Percentiles rank a stretch among this genome's conserved stretches.
Evolutionary conservation across 108 stramenopile genomes (phyloP).

Genomic region (Cyclotella atomus): DNA sequence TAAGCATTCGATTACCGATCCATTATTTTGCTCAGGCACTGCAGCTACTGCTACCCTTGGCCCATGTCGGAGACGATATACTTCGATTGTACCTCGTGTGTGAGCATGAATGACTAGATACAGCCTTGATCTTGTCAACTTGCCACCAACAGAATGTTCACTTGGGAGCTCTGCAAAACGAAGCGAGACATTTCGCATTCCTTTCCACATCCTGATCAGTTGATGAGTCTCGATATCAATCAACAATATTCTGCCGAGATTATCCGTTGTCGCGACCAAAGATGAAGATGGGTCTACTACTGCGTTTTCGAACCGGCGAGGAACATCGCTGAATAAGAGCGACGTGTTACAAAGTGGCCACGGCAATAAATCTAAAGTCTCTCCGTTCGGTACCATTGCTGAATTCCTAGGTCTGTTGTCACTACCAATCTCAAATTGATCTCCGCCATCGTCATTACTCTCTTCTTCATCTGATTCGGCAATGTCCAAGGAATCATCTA

Average conservation of each 20-base stretch:
- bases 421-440: background rate
- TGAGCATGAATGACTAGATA: constrained; percentile 80
- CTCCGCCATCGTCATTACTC: constrained; percentile 1
- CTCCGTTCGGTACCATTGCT: background rate
- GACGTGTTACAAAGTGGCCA: constrained; percentile 39
- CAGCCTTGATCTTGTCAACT: constrained; percentile 20
- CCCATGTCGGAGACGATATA: constrained; percentile 68
- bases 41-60: constrained; percentile 56
- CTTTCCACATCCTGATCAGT: constrained; percentile 84
- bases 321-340: constrained; percentile 67
- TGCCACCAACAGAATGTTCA: constrained; percentile 11
- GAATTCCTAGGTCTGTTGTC: background rate
- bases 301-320: constrained; percentile 67
- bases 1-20: constrained; percentile 33
- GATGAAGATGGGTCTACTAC: constrained; percentile 73
- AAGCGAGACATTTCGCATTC: constrained; percentile 77
- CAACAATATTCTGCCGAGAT: constrained; percentile 73
- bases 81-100: constrained; percentile 71
- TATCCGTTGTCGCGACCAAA: constrained; percentile 72
- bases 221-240: constrained; percentile 81
- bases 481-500: constrained; percentile 39
- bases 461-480: constrained; percentile 8
- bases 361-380: constrained; percentile 27
- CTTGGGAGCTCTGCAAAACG: constrained; percentile 63
- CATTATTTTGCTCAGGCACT: constrained; percentile 51